Evolutionary conservation across 352 stramenopile species (phyloP).

Genomic region (Thalassiosira exigua): DNA sequence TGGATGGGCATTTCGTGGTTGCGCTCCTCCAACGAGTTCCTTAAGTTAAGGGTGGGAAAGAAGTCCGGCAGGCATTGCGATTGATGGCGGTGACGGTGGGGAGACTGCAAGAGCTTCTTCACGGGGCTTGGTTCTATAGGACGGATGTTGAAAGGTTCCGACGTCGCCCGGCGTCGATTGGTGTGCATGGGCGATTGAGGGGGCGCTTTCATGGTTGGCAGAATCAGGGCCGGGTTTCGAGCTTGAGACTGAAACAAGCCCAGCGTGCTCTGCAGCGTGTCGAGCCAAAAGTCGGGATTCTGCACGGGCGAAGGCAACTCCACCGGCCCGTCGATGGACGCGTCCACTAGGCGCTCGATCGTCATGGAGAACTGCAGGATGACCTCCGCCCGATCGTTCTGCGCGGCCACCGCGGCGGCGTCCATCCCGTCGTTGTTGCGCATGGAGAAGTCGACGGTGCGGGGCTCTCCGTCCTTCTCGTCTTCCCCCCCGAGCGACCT

Average conservation of each 20-base stretch:
- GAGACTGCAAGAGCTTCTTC: background rate
- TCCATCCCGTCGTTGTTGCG: constrained; percentile 47
- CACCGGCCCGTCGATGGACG: background rate
- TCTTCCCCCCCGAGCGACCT: background rate
- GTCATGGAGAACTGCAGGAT: constrained; percentile 14
- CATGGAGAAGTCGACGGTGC: constrained; percentile 38
- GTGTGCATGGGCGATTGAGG: constrained; percentile 27
- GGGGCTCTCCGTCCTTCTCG: background rate
- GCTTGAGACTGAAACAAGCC: background rate
- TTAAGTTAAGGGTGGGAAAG: constrained; percentile 40
- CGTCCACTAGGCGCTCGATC: constrained; percentile 24
- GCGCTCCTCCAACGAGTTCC: constrained; percentile 24
- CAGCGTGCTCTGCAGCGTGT: background rate
- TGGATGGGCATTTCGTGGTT: constrained; percentile 51
- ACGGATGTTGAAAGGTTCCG: constrained; percentile 8
- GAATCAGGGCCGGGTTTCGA: background rate
- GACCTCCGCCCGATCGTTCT: constrained; percentile 23
- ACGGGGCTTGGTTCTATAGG: background rate
- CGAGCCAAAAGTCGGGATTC: background rate
- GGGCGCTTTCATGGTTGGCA: background rate
- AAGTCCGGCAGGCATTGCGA: constrained; percentile 7
- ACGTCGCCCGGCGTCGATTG: constrained; percentile 7
- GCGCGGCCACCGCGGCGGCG: constrained; percentile 29
- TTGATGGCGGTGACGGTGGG: background rate
- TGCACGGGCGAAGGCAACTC: background rate